These are phyloP conservation scores for Microcos paniculata DNA, from an alignment of 345 rosid genomes.

Conservation along the genomic window DNA sequence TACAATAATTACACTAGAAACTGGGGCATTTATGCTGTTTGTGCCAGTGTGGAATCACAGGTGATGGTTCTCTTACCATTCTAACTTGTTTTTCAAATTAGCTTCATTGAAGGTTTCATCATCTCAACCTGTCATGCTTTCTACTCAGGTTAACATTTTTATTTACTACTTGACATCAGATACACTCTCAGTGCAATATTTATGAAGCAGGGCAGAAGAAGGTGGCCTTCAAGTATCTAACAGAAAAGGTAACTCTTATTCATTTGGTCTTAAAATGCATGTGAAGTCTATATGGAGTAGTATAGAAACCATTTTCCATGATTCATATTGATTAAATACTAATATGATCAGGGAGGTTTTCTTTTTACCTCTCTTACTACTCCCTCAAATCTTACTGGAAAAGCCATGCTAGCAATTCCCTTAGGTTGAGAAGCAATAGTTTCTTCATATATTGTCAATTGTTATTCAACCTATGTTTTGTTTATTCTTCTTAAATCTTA, in stretches of 20 bases:
- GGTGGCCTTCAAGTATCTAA: conserved; percentile 81
- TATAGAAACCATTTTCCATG: not conserved
- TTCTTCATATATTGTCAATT: not conserved
- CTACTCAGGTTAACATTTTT: not conserved
- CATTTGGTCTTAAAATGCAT: not conserved
- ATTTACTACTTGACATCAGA: conserved; percentile 37
- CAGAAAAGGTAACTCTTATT: conserved; percentile 55
- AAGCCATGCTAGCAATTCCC: not conserved
- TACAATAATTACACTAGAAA: conserved; percentile 84
- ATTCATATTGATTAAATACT: not conserved
- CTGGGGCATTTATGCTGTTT: conserved; percentile 93
- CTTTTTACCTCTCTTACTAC: not conserved
- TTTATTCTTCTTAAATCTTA: too few relatives aligned
- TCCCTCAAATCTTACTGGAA: not conserved
- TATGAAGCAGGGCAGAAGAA: conserved; percentile 94
- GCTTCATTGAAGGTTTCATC: not conserved
- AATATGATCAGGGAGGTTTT: not conserved
- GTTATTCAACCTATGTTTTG: not conserved
- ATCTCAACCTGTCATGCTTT: not conserved
- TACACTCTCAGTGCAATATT: conserved; percentile 89
- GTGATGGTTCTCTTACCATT: conserved; percentile 30
- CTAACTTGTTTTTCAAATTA: not conserved
- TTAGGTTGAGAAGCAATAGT: not conserved
- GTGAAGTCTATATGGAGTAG: not conserved
- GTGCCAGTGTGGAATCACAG: conserved; percentile 94